A percentile compares a stretch with the other conserved stretches of the same genome.
phyloP scores from a whole-genome alignment of 108 stramenopile species.

The Conticribra guillardii region DNA sequence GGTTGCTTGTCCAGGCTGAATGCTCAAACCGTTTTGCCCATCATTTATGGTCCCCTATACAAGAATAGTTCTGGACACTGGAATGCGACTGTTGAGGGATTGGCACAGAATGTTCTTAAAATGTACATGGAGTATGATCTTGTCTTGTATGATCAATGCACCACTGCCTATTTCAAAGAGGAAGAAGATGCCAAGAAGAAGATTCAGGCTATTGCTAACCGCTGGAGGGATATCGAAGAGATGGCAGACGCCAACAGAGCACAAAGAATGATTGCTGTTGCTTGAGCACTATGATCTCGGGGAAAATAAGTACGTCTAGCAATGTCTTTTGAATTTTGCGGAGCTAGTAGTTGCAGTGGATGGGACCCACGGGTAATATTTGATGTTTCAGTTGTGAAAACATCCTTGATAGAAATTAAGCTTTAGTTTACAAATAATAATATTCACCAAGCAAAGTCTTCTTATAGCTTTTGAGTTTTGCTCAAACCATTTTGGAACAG shows the following conservation, averaged over 20 bases:
- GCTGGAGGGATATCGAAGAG: constrained; percentile 80
- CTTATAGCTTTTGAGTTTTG: no score
- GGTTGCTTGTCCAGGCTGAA: constrained; percentile 85
- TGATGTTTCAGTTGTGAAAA: background rate
- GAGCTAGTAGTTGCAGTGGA: background rate
- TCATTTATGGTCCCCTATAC: constrained; percentile 94
- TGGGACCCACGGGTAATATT: no score
- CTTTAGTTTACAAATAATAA: background rate
- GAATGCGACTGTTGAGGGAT: constrained; percentile 98
- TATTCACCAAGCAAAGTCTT: no score
- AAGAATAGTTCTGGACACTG: constrained; percentile 96
- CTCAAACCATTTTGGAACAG: no score
- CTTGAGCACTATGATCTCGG: no score
- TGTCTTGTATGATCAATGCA: constrained; percentile 88
- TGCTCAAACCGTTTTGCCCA: constrained; percentile 90
- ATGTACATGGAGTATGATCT: constrained; percentile 97
- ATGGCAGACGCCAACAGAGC: constrained; percentile 45
- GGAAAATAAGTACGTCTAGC: no score
- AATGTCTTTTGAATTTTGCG: no score
- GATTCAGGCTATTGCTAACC: constrained; percentile 72
- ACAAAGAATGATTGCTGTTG: constrained; percentile 50
- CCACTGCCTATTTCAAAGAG: constrained; percentile 80
- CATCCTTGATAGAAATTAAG: background rate
- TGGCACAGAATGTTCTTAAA: constrained; percentile 96
- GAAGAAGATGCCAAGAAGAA: constrained; percentile 92